Base-by-base conservation (phyloP, 306 rosid species). In the Vigna angularis region DNA sequence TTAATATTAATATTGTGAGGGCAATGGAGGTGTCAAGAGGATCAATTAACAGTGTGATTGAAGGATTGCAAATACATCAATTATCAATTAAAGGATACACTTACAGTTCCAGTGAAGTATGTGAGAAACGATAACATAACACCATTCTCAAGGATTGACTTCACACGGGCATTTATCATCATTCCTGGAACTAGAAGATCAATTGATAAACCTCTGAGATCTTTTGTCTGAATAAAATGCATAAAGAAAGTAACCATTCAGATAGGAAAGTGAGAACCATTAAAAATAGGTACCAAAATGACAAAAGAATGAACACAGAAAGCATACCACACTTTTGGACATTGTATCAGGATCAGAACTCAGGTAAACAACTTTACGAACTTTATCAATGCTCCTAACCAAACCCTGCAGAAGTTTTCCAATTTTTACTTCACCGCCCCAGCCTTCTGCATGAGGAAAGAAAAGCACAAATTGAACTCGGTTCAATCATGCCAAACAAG, bases 101-200 rank as follows among this genome's bases (percentile, higher is more conserved):
- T 90, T 87, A 95, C 98, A 69, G 99, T 93, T 87, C 98, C 99
- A 62, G 92, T 90, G 78, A 95, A 95, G 83, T 95, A 95, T 32
- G 93, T 93, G 74, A 95, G 88, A 82, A 95, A 93, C 69, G 98
- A 93, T 79, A 95, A 71, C 96, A 95, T 83, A 17, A 93, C 89
- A 81, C 99, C 99, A 87, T 95, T 93, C 82, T 91, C 97, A 65
- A 95, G 96, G 73, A 90, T 78, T 62, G 99, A 88, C 87, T 86
- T 82, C 56, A 95, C 89, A 66, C 94, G 87, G 72, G 96, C 98
- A 81, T 89, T 86, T 74, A 95, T 89, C 96, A 95, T 86, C 98
- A 93, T 91, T 77, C 98, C 99, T 30, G 98, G 99, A 73, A 91
- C 82, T 70, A 95, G 91, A 76, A 88, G 93, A 85, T 95, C 99